Base-by-base conservation (phyloP, 2,329 filamentous ascomycete species). In the Alternaria arbusti region DNA sequence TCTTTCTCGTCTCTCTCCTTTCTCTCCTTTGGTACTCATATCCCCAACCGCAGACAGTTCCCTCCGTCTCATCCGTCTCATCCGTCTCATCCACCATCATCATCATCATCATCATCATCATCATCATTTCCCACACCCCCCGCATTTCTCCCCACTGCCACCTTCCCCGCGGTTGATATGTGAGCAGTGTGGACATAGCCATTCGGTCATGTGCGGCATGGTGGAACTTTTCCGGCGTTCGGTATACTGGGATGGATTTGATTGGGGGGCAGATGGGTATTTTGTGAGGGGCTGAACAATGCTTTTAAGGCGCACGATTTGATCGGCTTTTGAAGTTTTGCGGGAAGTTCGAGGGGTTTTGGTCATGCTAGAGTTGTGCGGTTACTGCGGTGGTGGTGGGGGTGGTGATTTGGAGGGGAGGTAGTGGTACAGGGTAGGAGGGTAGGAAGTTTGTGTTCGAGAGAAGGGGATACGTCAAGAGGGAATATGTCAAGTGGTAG, bases 101-200 rank as follows among this genome's bases (percentile, higher is more conserved):
- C 2, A 32, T 32, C 30, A n/a, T 36, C 36, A 54, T 8, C 23
- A 23, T 30, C 23, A 23, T 30, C 28, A 30, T 30, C 2, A 32
- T 32, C 30, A n/a, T 36, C 36, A 54, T 8, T 17, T 43, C 13
- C 15, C 51, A 25, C 51, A 54, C 25, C 40, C 40, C 5, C 9
- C 22, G 23, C 51, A 54, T 43, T 25, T 28, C 20, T 54, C 51
- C 22, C 30, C 51, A 40, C 10, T 43, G 3, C 13, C 20, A 11
- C 54, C 54, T 56, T 56, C 54, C n/a, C 54, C 54, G 5, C 40
- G 54, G 25, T 56, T 56, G 25, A 56, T 56, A 25, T 46, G 23
- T 11, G 36, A 40, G 40, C 54, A 56, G n/a, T 56, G 25, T 2
- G 40, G 54, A n/a, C 54, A 56, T 28, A 46, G 40, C 54, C 54